phyloP scores from a whole-genome alignment of 148 eudicot genomes.

The Chenopodium formosanum region DNA sequence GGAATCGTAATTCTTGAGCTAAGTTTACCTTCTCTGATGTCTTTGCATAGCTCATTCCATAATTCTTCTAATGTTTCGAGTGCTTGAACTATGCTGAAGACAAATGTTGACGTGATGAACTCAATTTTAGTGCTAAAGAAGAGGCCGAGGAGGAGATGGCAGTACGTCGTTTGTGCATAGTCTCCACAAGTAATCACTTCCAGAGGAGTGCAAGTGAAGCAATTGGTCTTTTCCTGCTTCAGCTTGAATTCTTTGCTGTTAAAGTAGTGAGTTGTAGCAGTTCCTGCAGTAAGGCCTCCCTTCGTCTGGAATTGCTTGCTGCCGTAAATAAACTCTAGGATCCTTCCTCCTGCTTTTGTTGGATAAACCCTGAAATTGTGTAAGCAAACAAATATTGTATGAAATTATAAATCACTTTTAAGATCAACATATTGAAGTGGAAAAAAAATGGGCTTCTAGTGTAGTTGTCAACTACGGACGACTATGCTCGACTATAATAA shows the following conservation, averaged over 20 bases:
- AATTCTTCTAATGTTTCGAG: conserved; percentile 47
- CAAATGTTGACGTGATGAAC: conserved; percentile 65
- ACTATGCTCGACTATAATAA: too few relatives aligned
- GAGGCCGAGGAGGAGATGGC: conserved; percentile 77
- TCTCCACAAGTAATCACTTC: conserved; percentile 68
- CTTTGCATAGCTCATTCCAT: conserved; percentile 57
- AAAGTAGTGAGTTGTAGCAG: conserved; percentile 76
- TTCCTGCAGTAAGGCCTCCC: conserved; percentile 62
- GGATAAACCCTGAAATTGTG: conserved; percentile 51
- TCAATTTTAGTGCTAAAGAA: conserved; percentile 46
- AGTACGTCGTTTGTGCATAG: conserved; percentile 63
- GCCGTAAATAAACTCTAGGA: conserved; percentile 72
- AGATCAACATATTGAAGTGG: too few relatives aligned
- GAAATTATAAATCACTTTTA: too few relatives aligned
- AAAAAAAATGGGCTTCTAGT: too few relatives aligned
- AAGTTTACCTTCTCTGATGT: conserved; percentile 50
- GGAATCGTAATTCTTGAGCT: conserved; percentile 45
- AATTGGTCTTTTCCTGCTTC: conserved; percentile 45
- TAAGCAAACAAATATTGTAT: too few relatives aligned
- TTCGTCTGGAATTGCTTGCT: conserved; percentile 65
- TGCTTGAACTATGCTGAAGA: conserved; percentile 64
- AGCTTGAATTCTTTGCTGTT: conserved; percentile 59
- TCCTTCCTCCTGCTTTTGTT: conserved; percentile 51
- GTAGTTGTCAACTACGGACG: too few relatives aligned
- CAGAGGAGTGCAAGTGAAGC: conserved; percentile 61